phyloP scores from a whole-genome alignment of 1,284 basidiomycete species.

The Ceratobasidium sp. region DNA sequence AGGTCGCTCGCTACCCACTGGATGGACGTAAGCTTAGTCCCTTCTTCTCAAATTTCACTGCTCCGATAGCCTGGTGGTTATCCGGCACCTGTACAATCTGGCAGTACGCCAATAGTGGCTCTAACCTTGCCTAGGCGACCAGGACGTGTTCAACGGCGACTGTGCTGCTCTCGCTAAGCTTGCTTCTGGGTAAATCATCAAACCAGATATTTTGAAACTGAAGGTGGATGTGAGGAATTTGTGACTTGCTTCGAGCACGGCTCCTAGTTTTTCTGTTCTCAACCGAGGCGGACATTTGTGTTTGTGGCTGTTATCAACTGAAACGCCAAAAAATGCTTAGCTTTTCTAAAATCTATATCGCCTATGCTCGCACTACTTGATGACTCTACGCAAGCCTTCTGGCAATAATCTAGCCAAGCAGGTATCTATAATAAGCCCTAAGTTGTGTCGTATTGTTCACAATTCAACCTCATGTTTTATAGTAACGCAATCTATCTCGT shows the following conservation, averaged over 20 bases:
- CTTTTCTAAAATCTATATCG: too few relatives aligned
- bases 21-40: constrained; percentile 56
- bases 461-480: too few relatives aligned
- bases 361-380: too few relatives aligned
- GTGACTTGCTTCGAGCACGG: constrained; percentile 5
- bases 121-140: constrained; percentile 66
- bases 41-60: not conserved
- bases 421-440: too few relatives aligned
- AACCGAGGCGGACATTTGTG: not conserved
- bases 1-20: constrained; percentile 70
- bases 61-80: not conserved
- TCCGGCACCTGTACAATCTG: constrained; percentile 63
- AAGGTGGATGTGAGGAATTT: not conserved
- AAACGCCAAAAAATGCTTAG: too few relatives aligned
- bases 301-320: constrained; percentile 52
- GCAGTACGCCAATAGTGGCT: constrained; percentile 66
- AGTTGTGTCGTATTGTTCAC: too few relatives aligned
- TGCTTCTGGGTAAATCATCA: constrained; percentile 24
- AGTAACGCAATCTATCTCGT: too few relatives aligned
- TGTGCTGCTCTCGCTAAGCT: constrained; percentile 30
- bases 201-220: not conserved
- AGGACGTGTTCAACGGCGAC: constrained; percentile 41
- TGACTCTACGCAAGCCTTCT: too few relatives aligned
- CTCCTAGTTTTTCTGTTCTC: not conserved
- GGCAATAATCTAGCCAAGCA: too few relatives aligned